A percentile compares a stretch with the other conserved stretches of the same genome.
phyloP scores from a whole-genome alignment of 768 basidiomycete genomes.

The Podaxis mareebaensis region DNA sequence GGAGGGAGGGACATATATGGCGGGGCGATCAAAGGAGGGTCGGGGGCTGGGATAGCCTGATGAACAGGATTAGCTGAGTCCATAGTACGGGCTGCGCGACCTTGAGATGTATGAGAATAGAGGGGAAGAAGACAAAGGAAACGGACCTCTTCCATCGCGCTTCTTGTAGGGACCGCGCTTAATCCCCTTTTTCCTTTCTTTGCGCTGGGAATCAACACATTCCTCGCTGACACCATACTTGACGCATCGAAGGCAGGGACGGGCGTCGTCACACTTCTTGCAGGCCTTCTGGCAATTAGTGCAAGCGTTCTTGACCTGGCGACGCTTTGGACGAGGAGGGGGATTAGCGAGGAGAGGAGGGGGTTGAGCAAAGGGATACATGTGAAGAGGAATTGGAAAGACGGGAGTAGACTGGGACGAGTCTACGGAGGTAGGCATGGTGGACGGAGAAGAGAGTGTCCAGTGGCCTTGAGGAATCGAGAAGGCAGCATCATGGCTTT shows the following conservation, averaged over 20 bases:
- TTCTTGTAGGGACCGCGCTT: conserved; percentile 93
- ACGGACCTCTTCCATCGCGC: conserved; percentile 87
- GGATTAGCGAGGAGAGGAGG: conserved; percentile 40
- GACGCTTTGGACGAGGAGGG: conserved; percentile 70
- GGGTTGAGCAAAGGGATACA: conserved; percentile 62
- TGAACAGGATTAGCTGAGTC: conserved; percentile 42
- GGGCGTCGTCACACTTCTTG: conserved; percentile 90
- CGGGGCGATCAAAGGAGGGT: conserved; percentile 44
- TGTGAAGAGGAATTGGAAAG: conserved; percentile 62
- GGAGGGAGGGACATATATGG: conserved; percentile 55
- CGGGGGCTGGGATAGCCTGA: conserved; percentile 30
- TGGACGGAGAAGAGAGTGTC: conserved; percentile 18
- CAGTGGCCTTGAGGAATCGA: conserved; percentile 11
- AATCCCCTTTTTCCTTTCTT: conserved; percentile 87
- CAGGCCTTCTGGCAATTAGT: conserved; percentile 90
- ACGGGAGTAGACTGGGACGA: conserved; percentile 39
- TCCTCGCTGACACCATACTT: conserved; percentile 87
- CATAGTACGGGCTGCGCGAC: conserved; percentile 58
- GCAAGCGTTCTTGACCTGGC: conserved; percentile 90
- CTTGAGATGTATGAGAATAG: conserved; percentile 28
- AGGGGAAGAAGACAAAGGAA: conserved; percentile 20
- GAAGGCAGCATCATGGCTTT: conserved; percentile 12
- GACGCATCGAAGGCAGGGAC: conserved; percentile 91
- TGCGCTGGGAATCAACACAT: conserved; percentile 88
- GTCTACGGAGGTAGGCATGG: conserved; percentile 17